phyloP scores from a whole-genome alignment of 345 rosid genomes.

The Bruguiera sexangula region DNA sequence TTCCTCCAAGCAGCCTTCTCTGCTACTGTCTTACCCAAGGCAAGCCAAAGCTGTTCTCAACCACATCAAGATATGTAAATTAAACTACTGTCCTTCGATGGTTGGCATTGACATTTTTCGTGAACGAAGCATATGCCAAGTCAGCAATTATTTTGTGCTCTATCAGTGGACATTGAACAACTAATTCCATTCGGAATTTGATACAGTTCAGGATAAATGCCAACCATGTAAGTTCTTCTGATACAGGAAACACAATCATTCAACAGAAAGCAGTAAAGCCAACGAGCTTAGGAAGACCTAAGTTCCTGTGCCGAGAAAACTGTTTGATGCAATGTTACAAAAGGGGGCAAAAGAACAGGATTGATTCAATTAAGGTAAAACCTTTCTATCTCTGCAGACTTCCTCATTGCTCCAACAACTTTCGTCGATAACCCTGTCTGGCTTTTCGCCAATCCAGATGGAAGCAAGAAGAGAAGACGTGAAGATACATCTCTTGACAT shows the following conservation, averaged over 20 bases:
- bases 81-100: neutral
- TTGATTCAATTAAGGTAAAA: neutral
- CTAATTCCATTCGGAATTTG: no score
- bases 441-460: conserved; percentile 24
- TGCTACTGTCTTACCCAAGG: conserved; percentile 38
- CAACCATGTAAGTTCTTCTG: no score
- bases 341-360: neutral
- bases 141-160: no score
- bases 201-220: no score
- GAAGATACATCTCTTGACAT: conserved; percentile 35
- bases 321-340: no score
- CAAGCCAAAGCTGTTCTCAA: conserved; percentile 38
- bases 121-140: no score
- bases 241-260: no score
- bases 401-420: conserved; percentile 36
- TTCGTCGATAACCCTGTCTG: conserved; percentile 19
- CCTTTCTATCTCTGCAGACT: conserved; percentile 41
- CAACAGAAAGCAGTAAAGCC: no score
- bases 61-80: neutral
- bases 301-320: no score
- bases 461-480: conserved; percentile 42
- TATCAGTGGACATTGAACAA: no score
- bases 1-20: conserved; percentile 41
- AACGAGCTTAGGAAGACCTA: no score
- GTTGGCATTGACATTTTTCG: no score